Evolutionary conservation across 441 rosid species (phyloP).

Genomic region (Adansonia grandidieri): DNA sequence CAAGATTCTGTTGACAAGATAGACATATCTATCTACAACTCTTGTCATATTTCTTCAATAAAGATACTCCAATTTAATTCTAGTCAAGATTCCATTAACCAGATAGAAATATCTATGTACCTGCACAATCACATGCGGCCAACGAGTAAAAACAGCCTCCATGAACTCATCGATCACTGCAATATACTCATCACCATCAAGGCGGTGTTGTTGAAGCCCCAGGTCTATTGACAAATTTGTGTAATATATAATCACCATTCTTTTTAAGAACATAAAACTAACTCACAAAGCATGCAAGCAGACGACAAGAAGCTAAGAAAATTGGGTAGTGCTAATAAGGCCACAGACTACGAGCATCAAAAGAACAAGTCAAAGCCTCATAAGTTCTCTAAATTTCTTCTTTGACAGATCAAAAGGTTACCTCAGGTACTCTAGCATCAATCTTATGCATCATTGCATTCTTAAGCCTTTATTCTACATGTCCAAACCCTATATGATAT

Average conservation of each 20-base stretch:
- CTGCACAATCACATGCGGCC: constrained; percentile 99
- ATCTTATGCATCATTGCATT: background rate
- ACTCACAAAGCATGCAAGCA: constrained; percentile 18
- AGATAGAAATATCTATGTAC: constrained; percentile 40
- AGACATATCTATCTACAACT: background rate
- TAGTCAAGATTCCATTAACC: constrained; percentile 8
- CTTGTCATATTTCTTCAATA: constrained; percentile 22
- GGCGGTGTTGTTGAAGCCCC: constrained; percentile 93
- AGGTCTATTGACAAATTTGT: constrained; percentile 57
- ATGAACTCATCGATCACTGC: constrained; percentile 90
- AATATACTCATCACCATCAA: constrained; percentile 80
- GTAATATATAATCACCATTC: constrained; percentile 17
- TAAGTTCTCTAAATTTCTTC: constrained; percentile 6
- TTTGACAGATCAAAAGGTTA: background rate
- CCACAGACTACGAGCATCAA: background rate
- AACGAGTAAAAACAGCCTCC: constrained; percentile 99
- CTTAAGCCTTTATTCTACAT: constrained; percentile 18
- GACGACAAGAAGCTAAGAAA: constrained; percentile 16
- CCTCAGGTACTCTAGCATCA: background rate
- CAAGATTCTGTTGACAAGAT: constrained; percentile 11
- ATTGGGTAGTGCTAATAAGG: constrained; percentile 4
- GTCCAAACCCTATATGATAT: background rate
- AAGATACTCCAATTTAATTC: constrained; percentile 12
- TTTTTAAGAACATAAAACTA: background rate
- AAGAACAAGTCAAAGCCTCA: constrained; percentile 17